Evolutionary conservation across 768 basidiomycete species (phyloP).

Genomic region (Vararia minispora): DNA sequence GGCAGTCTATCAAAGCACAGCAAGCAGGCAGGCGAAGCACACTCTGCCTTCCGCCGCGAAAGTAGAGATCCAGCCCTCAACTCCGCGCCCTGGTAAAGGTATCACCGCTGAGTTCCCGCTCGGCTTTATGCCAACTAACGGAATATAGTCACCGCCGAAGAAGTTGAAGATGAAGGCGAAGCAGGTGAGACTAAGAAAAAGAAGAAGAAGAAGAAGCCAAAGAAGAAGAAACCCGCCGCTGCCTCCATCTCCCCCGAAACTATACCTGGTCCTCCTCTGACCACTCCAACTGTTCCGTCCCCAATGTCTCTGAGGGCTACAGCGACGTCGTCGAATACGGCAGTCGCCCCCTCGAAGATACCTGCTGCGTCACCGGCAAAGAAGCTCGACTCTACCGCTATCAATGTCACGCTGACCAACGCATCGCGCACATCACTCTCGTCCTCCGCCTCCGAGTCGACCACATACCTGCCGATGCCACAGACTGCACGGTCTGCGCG

Average conservation of each 20-base stretch:
- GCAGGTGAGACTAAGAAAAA: constrained; percentile 30
- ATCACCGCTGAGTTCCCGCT: background rate
- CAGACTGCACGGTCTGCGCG: constrained; percentile 54
- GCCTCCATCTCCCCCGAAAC: no score
- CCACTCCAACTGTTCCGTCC: constrained; percentile 8
- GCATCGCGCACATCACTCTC: constrained; percentile 1
- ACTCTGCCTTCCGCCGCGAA: constrained; percentile 1
- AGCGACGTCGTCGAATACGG: constrained; percentile 8
- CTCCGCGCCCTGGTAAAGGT: no score
- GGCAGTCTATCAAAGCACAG: constrained; percentile 4
- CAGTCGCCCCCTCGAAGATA: constrained; percentile 9
- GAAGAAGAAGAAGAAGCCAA: constrained; percentile 70
- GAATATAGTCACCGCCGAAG: constrained; percentile 44
- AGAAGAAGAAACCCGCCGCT: constrained; percentile 43
- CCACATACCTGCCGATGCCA: background rate
- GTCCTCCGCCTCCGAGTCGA: background rate
- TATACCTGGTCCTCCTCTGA: no score
- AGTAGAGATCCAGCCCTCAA: no score
- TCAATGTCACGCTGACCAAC: background rate
- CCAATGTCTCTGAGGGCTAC: constrained; percentile 3
- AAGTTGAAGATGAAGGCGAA: constrained; percentile 63
- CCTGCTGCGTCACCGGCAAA: constrained; percentile 12
- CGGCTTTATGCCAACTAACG: background rate
- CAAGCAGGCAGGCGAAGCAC: constrained; percentile 2
- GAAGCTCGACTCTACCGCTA: background rate